Evolutionary conservation across 1,284 basidiomycete species (phyloP).

Genomic region (Puccinia polysora): DNA sequence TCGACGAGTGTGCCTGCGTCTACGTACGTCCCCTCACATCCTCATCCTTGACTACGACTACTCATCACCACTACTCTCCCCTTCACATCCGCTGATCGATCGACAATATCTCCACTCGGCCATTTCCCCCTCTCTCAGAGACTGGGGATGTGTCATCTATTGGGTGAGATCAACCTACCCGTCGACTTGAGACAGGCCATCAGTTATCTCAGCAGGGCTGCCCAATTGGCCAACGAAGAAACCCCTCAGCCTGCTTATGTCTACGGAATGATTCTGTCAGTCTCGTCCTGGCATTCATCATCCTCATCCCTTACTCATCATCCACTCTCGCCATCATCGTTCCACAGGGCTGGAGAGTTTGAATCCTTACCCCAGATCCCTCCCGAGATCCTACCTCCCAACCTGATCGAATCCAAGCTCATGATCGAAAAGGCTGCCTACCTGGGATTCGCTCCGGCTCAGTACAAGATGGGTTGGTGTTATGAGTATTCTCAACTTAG

Average conservation of each 20-base stretch:
- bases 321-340: conserved; percentile 59
- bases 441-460: conserved; percentile 78
- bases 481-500: conserved; percentile 85
- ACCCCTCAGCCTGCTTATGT: conserved; percentile 79
- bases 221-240: conserved; percentile 64
- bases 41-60: not conserved
- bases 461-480: conserved; percentile 85
- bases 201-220: conserved; percentile 69
- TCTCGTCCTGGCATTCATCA: conserved; percentile 55
- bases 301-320: conserved; percentile 56
- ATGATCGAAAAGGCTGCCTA: conserved; percentile 74
- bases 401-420: conserved; percentile 41
- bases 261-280: conserved; percentile 73
- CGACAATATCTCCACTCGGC: conserved; percentile 1
- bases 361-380: conserved; percentile 55
- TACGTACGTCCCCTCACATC: conserved; percentile 62
- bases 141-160: conserved; percentile 81
- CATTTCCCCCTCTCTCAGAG: conserved; percentile 60
- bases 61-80: not conserved
- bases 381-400: conserved; percentile 57
- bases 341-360: conserved; percentile 50
- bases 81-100: conserved; percentile 4
- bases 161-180: conserved; percentile 73
- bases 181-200: conserved; percentile 62
- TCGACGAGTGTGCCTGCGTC: conserved; percentile 67